Evolutionary conservation across 202 grass and related monocot species (phyloP).

Genomic region (Setaria italica): DNA sequence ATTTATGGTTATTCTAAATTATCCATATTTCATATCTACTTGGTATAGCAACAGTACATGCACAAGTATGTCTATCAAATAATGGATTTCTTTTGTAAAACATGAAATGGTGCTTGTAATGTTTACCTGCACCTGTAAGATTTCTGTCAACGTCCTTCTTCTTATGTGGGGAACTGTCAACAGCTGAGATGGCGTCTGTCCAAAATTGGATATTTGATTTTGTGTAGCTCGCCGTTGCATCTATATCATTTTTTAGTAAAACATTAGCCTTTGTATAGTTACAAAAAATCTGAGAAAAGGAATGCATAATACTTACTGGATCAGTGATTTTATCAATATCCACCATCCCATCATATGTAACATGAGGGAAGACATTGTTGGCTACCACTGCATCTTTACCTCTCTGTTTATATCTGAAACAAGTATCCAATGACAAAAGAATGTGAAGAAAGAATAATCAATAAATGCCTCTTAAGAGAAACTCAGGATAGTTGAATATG

Average conservation of each 20-base stretch:
- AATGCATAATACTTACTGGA: slow-evolving; percentile 66
- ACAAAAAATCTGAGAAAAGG: slow-evolving; percentile 24
- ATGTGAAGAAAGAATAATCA: slow-evolving; percentile 40
- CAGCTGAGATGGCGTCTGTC: slow-evolving; percentile 91
- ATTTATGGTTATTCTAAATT: slow-evolving; percentile 18
- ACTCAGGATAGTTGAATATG: slow-evolving; percentile 21
- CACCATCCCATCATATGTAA: slow-evolving; percentile 91
- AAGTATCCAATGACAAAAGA: slow-evolving; percentile 36
- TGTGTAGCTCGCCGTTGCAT: slow-evolving; percentile 78
- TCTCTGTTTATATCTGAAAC: slow-evolving; percentile 95
- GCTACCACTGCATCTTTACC: slow-evolving; percentile 86
- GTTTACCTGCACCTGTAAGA: slow-evolving; percentile 88
- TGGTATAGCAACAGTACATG: slow-evolving; percentile 32
- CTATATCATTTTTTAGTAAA: slow-evolving; percentile 58
- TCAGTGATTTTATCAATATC: slow-evolving; percentile 91
- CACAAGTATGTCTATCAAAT: slow-evolving; percentile 11
- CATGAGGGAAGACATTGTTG: slow-evolving; percentile 91
- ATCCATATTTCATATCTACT: slow-evolving; percentile 26
- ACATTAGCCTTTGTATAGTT: slow-evolving; percentile 45
- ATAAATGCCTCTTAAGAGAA: slow-evolving; percentile 31
- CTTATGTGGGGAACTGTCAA: slow-evolving; percentile 77
- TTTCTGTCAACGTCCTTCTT: slow-evolving; percentile 71
- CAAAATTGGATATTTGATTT: slow-evolving; percentile 93
- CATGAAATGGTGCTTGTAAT: slow-evolving; percentile 26
- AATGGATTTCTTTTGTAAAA: slow-evolving; percentile 2